A percentile compares a stretch with the other conserved stretches of the same genome.
These are phyloP conservation scores for Rhodotorula sp. DNA, from an alignment of 1,284 basidiomycete species.

Conservation along the genomic window DNA sequence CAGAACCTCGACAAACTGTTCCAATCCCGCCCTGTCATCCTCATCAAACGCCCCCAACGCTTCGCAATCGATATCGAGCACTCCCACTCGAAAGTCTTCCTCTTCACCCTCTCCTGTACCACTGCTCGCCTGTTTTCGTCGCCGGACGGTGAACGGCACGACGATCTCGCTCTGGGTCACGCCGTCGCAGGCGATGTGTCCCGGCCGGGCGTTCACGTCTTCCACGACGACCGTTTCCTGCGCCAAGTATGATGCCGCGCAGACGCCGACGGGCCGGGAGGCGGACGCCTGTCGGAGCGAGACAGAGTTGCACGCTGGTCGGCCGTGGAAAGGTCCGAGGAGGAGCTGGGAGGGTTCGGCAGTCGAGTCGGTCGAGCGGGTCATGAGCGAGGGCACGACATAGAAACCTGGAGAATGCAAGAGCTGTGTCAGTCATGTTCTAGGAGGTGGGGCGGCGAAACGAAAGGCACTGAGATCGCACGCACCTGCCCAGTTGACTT, in stretches of 20 bases:
- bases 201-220: constrained; percentile 48
- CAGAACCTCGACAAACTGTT: constrained; percentile 43
- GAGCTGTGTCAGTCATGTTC: neutral
- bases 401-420: constrained; percentile 49
- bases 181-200: constrained; percentile 52
- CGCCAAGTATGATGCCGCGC: constrained; percentile 48
- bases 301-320: constrained; percentile 51
- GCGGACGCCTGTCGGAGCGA: constrained; percentile 38
- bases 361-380: constrained; percentile 20
- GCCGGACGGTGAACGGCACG: constrained; percentile 47
- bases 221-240: constrained; percentile 47
- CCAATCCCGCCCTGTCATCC: constrained; percentile 47
- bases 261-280: constrained; percentile 47
- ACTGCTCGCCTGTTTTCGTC: neutral
- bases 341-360: constrained; percentile 43
- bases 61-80: constrained; percentile 52
- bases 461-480: neutral
- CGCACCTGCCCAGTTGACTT: constrained; percentile 40
- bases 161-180: constrained; percentile 51
- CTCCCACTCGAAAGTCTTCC: constrained; percentile 48
- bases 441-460: neutral
- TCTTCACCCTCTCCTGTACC: constrained; percentile 24
- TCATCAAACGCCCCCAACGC: constrained; percentile 48
- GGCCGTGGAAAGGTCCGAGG: constrained; percentile 51
- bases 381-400: constrained; percentile 48